Percentiles rank a stretch among this genome's conserved stretches.
Evolutionary conservation across 2,329 filamentous ascomycete species (phyloP).

Genomic region (Apiospora phragmitis): DNA sequence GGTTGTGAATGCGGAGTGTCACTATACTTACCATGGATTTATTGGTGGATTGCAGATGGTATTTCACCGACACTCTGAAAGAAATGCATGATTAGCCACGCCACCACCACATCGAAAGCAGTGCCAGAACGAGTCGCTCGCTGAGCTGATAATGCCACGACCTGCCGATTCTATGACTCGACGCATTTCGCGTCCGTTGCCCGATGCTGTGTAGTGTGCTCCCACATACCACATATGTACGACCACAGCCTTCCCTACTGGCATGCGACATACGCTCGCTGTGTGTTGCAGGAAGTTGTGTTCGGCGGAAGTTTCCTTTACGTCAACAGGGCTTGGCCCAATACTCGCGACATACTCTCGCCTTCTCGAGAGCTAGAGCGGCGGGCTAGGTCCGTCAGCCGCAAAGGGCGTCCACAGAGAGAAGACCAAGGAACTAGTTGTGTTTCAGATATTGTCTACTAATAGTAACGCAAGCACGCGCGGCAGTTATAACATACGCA

Average conservation of each 20-base stretch:
- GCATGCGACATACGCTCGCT: not conserved
- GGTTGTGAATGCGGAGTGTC: not conserved
- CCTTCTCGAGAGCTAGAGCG: not conserved
- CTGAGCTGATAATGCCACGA: not conserved
- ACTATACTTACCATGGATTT: not conserved
- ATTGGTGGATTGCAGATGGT: not conserved
- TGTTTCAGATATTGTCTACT: not conserved
- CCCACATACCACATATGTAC: not conserved
- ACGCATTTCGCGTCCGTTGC: not conserved
- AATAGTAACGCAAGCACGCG: not conserved
- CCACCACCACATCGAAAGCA: not conserved
- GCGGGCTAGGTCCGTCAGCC: not conserved
- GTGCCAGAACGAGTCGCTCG: not conserved
- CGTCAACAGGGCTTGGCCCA: not conserved
- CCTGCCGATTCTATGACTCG: not conserved
- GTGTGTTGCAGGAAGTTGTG: not conserved
- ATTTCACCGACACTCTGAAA: slow-evolving; percentile 1
- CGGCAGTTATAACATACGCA: slow-evolving; percentile 1
- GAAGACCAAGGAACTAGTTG: not conserved
- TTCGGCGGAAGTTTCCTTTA: not conserved
- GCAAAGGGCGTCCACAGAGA: not conserved
- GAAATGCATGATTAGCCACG: not conserved
- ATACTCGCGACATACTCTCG: not conserved
- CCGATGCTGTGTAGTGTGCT: not conserved
- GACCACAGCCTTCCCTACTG: not conserved